Evolutionary conservation across 1,139 yeast genomes (phyloP), one percentile per base, ranked within the genome.

Genomic region (Saccharomyces hybrid): DNA sequence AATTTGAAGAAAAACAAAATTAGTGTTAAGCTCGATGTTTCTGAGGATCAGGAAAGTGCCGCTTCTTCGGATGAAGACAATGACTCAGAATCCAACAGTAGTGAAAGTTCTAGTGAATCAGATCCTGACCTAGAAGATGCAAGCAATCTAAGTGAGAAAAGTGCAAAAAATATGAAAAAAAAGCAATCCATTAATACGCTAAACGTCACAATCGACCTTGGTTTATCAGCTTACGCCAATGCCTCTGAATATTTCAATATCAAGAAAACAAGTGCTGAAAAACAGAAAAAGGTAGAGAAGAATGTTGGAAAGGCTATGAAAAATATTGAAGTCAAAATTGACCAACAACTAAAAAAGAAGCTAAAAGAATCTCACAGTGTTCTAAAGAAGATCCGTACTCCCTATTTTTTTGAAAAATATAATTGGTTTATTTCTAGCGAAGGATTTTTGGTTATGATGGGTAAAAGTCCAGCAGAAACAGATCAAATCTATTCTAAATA

Each of bases 331-430:
- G 78, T 80, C 58, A 88, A 86, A 63, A 87, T 93, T 57, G 80
- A 79, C 54, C 82, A 80, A 42, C 97, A 91, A 65, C 73, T 91
- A 63, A 81, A 81, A 54, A 82, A 79, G 63, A 79, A 82, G 49
- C 76, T 86, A 63, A 86, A 86, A 56, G 81, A 81, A 55, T 84
- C 85, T 55, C 79, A 78, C 56, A 86, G 82, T 49, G 77, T 81
- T 1, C 74, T 89, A 57, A 84, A 81, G 58, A 83, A 79, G 42
- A 75, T 86, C 31, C 78, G 97, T 52, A 78, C 81, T 5, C 88
- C 89, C 50, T 85, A 76, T 63, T 91, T 97, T 88, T 95, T 95
- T 73, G 99, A 93, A 66, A 93, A 93, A 69, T 93, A 86, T 68
- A 83, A 77, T 65, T 93, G 99, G 99, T 93, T 93, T 67, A 78